Evolutionary conservation across 805 yeast genomes (phyloP), one percentile per base, ranked within the genome.

Genomic region (Wickerhamiella hasegawae): DNA sequence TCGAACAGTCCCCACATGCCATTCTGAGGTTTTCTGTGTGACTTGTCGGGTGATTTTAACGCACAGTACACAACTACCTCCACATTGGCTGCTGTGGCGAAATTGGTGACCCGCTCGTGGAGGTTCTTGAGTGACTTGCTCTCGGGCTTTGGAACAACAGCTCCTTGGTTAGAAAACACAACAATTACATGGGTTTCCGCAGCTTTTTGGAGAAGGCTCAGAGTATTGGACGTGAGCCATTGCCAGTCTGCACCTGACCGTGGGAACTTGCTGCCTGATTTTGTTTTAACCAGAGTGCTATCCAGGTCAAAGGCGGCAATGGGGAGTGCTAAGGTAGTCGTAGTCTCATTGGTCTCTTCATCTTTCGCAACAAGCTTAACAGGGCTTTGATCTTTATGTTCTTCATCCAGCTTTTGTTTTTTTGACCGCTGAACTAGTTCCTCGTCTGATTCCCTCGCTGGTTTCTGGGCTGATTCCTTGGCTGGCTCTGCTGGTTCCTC

Each of bases 101-200:
- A 30, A n/a, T 28, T 30, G 3, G 19, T 5, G 17, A 36, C 22
- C 18, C 39, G 35, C 21, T 27, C 39, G 4, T 59, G 59, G 3
- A 47, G 32, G 28, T 67, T 60, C 34, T 52, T 59, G 14, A 49
- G 49, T 3, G 57, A 54, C 33, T 51, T 51, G 1, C 49, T 55
- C 10, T 66, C 67, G 4, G 35, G 36, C 10, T 41, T 31, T 5
- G 57, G 47, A 0, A 70, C 56, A 2, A 74, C 66, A 0, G 73
- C 77, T 16, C 87, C 94, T 53, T 87, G 98, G 51, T 87, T 87
- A 1, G 95, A 71, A 52, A 87, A 81, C 1, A 87, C 68, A 3
- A 76, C 85, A 3, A 84, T 45, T 1, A 66, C 41, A 11, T 37
- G 31, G 9, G 51, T 47, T 3, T 40, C 40, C 22, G 49, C 50